Base-by-base conservation (phyloP, 2,329 filamentous ascomycete genomes). In the Penicillium verrucosum region DNA sequence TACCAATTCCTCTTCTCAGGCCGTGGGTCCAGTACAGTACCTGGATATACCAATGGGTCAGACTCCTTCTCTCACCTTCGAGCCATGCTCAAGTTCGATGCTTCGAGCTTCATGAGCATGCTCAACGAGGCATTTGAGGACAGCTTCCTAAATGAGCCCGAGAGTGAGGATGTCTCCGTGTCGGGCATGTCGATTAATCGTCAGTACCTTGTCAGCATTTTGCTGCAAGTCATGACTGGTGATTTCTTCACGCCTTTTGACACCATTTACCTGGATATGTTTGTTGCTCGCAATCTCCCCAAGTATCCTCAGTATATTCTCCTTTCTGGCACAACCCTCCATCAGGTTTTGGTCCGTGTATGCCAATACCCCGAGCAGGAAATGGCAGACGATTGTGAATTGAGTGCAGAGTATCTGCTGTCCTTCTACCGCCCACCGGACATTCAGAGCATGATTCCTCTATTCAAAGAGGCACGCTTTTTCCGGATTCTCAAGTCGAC, bases 121-220 rank as follows among this genome's bases (percentile, higher is more conserved):
- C 78, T 99, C 40, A 99, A 99, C 65, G 95, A 99, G 73, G 94
- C 93, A 1, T 99, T 99, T 65, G 94, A 99, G 71, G 93, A 99
- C 68, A 82, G 87, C 0, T 99, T 96, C 65, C 78, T 99, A 54
- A 99, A 99, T 66, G 89, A 92, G 60, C 83, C 77, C 80, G 52
- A 87, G 82, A 61, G 84, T 82, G 47, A 89, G 64, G 83, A 87
- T 30, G 86, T 87, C 68, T 82, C 66, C 14, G 52, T 68, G 16
- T 59, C 70, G 44, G 65, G 84, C 18, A 78, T 85, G 67, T 92
- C 83, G 38, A 89, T 96, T 48, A 94, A 94, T 67, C 85, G 94
- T 34, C 94, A 99, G 73, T 96, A 96, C 67, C 86, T 99, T 58
- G 83, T 97, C 62, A 93, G 90, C 45, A 95, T 97, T 55, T 78